phyloP scores from a whole-genome alignment of 257 asterid genomes.

The Lycium barbarum region DNA sequence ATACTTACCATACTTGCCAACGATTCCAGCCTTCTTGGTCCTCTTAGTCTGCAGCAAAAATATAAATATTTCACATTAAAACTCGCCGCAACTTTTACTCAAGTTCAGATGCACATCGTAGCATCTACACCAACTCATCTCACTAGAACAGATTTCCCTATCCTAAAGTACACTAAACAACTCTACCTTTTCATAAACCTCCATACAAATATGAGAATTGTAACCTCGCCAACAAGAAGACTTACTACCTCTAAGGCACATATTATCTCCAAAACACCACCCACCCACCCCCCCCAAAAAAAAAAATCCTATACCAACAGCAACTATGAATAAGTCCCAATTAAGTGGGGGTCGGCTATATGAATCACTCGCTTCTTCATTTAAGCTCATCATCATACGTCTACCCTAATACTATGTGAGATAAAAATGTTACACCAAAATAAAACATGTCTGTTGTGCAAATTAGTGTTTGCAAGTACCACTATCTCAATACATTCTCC shows the following conservation, averaged over 20 bases:
- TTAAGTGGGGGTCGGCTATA: no score
- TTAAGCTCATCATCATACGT: background rate
- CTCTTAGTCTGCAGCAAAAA: conserved; percentile 28
- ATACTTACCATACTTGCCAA: conserved; percentile 17
- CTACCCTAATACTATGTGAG: background rate
- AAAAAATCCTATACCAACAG: no score
- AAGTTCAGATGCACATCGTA: background rate
- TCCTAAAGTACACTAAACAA: background rate
- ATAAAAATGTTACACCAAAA: background rate
- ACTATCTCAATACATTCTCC: background rate
- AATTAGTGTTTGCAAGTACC: no score
- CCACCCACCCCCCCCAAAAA: background rate
- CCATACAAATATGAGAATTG: background rate
- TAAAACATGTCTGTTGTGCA: background rate
- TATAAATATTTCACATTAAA: background rate
- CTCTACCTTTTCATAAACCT: background rate
- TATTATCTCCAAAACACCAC: background rate
- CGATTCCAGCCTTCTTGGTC: conserved; percentile 32
- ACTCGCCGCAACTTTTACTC: background rate
- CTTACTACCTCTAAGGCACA: background rate
- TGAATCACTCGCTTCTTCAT: no score
- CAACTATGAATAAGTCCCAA: no score
- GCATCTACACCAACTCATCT: background rate
- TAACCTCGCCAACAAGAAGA: background rate
- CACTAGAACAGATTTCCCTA: background rate